Base-by-base conservation (phyloP, 495 filamentous ascomycete genomes). In the Echria macrotheca region DNA sequence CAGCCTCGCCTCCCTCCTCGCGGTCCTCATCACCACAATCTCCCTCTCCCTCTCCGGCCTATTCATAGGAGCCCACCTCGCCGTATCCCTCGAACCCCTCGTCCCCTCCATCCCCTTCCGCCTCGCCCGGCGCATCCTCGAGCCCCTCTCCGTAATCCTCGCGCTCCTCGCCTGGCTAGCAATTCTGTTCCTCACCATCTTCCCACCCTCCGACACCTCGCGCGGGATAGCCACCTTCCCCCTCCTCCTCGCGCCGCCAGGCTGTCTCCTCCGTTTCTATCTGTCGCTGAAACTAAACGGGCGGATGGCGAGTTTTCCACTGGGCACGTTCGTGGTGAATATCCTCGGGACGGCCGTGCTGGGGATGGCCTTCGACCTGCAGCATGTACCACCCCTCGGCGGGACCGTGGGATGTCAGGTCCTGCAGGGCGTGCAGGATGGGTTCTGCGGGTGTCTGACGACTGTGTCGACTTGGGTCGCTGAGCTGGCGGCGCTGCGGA, bases 381-480 rank as follows among this genome's bases (percentile, higher is more conserved):
- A 88, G 63, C 86, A 85, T 60, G 74, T 66, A 1, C n/a, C n/a
- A n/a, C 70, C 44, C 22, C 46, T 66, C 18, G 80, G 72, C 5
- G 71, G 72, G 23, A 66, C 61, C 62, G 76, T 79, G 26, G 81
- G 82, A 21, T 93, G 89, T 59, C 87, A 91, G 72, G 81, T 95
- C 2, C 62, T 95, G 54, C 83, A 87, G 60, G 91, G 90, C 5
- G 69, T 95, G 19, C 77, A 84, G 69, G 91, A 96, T 71, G 91
- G 91, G 40, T 94, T 96, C 57, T 96, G 91, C 63, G 91, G 91
- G 7, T 84, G 84, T 53, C 69, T 88, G 59, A 96, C 91, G 9
- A 97, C 91, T 8, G 80, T 97, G n/a, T 90, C 85, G 57, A 96
- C 91, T 4, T 96, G 89, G 88, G 85, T 93, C 11, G 68, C 72